Base-by-base conservation (phyloP, 495 filamentous ascomycete genomes). In the Annulohypoxylon moriforme region DNA sequence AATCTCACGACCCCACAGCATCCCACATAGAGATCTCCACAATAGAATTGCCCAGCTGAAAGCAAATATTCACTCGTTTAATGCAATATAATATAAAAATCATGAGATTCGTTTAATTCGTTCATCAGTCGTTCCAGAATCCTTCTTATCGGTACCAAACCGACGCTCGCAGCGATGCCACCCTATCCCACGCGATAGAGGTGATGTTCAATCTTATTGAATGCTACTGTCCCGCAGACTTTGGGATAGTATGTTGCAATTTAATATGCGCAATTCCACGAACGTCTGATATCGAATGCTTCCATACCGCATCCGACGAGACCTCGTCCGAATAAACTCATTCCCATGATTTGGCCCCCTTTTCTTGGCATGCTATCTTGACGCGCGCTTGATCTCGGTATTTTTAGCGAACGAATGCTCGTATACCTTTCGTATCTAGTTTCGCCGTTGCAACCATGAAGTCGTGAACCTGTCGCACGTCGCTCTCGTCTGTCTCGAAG, bases 401-500 rank as follows among this genome's bases (percentile, higher is more conserved):
- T 14, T 40, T 40, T 33, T 34, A 55, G 50, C 25, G 50, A 10
- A 36, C 50, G 8, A 18, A 18, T 34, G 50, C 50, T 10, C 50
- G 50, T 27, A 55, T 34, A 10, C 50, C 50, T 33, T 55, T 55
- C 14, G 27, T 55, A 20, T 55, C 50, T 55, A 55, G 14, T 33
- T 55, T 55, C 9, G 50, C 27, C n/a, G 50, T 55, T 11, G 50
- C 50, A 1, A 55, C 50, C 50, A 55, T 55, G 29, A 55, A 55
- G n/a, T 55, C 50, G 27, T 55, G 50, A 3, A 55, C 50, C 13
- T 55, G 50, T 16, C n/a, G 25, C 50, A 55, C 50, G n/a, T 55
- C 50, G 50, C 18, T 55, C n/a, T 55, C 50, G 11, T 55, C 50
- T 25, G 50, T 55, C 50, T 55, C 50, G 29, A 55, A 55, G 1